These are phyloP conservation scores for Hypoxylon sp. DNA, from an alignment of 2,329 filamentous ascomycete genomes.

Conservation along the genomic window DNA sequence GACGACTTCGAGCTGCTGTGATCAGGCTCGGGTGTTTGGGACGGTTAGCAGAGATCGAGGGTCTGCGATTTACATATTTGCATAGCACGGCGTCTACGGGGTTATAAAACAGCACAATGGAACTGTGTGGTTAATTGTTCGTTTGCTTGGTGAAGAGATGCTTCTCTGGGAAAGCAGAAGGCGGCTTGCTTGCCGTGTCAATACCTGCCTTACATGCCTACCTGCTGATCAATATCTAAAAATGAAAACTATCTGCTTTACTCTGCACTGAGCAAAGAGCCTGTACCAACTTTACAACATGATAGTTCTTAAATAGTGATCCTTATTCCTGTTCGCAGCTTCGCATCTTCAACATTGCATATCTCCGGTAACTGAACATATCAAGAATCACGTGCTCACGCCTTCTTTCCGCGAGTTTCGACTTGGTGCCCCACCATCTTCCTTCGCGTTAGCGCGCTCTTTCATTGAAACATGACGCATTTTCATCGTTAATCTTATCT, in stretches of 20 bases:
- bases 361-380: not conserved
- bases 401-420: slow-evolving; percentile 9
- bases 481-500: not conserved
- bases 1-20: slow-evolving; percentile 93
- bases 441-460: not conserved
- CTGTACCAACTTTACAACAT: too few relatives aligned
- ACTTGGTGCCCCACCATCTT: not conserved
- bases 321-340: too few relatives aligned
- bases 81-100: slow-evolving; percentile 38
- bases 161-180: too few relatives aligned
- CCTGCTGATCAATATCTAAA: too few relatives aligned
- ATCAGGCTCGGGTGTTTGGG: not conserved
- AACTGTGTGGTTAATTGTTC: too few relatives aligned
- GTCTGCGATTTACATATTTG: slow-evolving; percentile 7
- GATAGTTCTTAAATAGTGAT: too few relatives aligned
- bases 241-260: too few relatives aligned
- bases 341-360: too few relatives aligned
- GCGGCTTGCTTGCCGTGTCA: too few relatives aligned
- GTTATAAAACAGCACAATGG: not conserved
- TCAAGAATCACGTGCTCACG: not conserved
- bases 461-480: not conserved
- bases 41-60: not conserved
- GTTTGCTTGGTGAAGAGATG: too few relatives aligned
- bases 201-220: too few relatives aligned
- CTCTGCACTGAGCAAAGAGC: too few relatives aligned